Evolutionary conservation across 2,329 filamentous ascomycete genomes (phyloP).

Genomic region (Phaeosphaeriaceae sp.): DNA sequence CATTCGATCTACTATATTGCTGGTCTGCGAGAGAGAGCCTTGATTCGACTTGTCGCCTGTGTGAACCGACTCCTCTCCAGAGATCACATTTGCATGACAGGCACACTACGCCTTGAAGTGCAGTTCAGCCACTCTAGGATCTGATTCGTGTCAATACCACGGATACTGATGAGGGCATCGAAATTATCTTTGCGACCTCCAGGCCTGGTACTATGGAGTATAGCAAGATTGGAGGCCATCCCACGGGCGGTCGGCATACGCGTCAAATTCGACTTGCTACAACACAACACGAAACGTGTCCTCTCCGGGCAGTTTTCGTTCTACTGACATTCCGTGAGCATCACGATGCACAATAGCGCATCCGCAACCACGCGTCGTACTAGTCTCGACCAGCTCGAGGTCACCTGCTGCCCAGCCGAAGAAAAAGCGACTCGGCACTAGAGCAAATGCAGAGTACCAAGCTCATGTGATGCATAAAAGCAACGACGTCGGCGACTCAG

Average conservation of each 20-base stretch:
- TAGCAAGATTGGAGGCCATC: not conserved
- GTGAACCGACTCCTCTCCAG: not conserved
- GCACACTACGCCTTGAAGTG: too few species aligned
- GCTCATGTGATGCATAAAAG: conserved; percentile 25
- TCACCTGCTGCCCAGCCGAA: conserved; percentile 23
- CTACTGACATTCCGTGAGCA: not conserved
- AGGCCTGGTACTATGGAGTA: not conserved
- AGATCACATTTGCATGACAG: not conserved
- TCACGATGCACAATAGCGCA: conserved; percentile 17
- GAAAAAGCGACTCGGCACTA: conserved; percentile 19
- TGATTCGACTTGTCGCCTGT: not conserved
- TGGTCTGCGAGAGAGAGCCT: not conserved
- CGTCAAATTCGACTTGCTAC: not conserved
- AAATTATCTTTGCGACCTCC: not conserved
- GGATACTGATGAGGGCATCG: not conserved
- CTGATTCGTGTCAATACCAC: too few species aligned
- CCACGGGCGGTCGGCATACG: not conserved
- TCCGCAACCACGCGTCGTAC: conserved; percentile 8
- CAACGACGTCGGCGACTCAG: conserved; percentile 12
- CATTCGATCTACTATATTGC: not conserved
- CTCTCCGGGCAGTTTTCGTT: not conserved
- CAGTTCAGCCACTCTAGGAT: too few species aligned
- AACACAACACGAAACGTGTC: not conserved
- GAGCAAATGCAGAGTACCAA: conserved; percentile 8
- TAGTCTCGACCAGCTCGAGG: conserved; percentile 24